Evolutionary conservation across 169 alveolate genomes (phyloP), one percentile per base, ranked within the genome.

Genomic region (Miamiensis avidus): DNA sequence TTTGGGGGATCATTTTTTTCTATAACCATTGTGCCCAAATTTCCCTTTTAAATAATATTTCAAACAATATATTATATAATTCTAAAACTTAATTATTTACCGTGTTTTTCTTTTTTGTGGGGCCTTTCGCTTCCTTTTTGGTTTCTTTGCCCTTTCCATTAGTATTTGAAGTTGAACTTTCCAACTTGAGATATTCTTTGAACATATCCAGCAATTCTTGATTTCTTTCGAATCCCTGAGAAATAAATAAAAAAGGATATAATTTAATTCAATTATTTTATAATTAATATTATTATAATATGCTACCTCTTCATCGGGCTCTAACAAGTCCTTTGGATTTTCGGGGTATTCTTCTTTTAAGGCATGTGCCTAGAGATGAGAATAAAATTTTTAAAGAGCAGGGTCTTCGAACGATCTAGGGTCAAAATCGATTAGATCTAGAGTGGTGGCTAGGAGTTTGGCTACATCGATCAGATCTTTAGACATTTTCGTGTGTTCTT

Each of bases 351-450:
- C 82, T 88, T 95, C 96, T 33, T 91, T 89, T 26, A 95, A 82
- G 32, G 98, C 98, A 64, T 90, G 83, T 0, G 96, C 96, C 79
- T 95, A 91, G 25, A 95, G 82, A 69, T 94, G 91, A 1, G 97
- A 81, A 90, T 90, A 95, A 79, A 95, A 94, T 82, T 93, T 89
- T 82, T 95, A 93, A 26, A 95, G 65, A 31, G 92, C 82, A 0
- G 95, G 93, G 86, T 95, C 94, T 90, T 95, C 98, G 82, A 95
- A 95, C 72, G 91, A 89, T 72, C 97, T 87, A 33, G 95, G 91
- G 81, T 95, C 95, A 76, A 95, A 95, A 83, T 95, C 95, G 28
- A 75, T 49, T 29, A 93, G 88, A 69, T 89, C 90, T 91, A 95
- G 83, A 64, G 93, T 93, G 78, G 93, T 95, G 27, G 92, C 91